These are phyloP conservation scores for Acanthochlamys bracteata DNA, from an alignment of 106 monocot genomes.

Conservation along the genomic window DNA sequence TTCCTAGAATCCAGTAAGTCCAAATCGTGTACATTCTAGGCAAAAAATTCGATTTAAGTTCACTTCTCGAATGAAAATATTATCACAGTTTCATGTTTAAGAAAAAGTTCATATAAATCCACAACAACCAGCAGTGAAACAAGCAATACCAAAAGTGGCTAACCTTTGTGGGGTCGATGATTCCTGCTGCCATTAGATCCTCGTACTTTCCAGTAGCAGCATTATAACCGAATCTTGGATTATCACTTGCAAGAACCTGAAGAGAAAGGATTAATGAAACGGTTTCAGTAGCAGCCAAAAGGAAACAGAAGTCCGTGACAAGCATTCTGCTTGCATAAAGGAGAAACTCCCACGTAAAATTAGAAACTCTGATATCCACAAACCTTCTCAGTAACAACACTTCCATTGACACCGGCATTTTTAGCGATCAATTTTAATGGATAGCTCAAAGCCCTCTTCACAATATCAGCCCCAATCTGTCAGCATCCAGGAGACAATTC, in stretches of 20 bases:
- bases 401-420: constrained; percentile 76
- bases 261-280: not conserved
- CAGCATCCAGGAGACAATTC: not conserved
- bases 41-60: too few relatives aligned
- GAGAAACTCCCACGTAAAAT: not conserved
- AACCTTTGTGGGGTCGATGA: constrained; percentile 97
- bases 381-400: constrained; percentile 69
- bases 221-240: constrained; percentile 74
- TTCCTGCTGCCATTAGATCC: constrained; percentile 92
- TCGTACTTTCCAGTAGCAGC: constrained; percentile 90
- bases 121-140: not conserved
- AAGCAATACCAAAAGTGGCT: not conserved
- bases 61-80: too few relatives aligned
- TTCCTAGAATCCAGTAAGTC: too few relatives aligned
- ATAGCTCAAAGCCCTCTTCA: constrained; percentile 60
- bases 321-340: too few relatives aligned
- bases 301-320: too few relatives aligned
- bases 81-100: too few relatives aligned
- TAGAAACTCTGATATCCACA: not conserved
- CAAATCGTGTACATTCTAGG: too few relatives aligned
- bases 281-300: too few relatives aligned
- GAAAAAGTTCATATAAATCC: too few relatives aligned
- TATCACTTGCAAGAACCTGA: constrained; percentile 75
- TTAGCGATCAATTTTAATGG: constrained; percentile 71
- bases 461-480: constrained; percentile 66